These are phyloP conservation scores for Trypanosoma caninum DNA, from an alignment of 208 protist species.

Conservation along the genomic window DNA sequence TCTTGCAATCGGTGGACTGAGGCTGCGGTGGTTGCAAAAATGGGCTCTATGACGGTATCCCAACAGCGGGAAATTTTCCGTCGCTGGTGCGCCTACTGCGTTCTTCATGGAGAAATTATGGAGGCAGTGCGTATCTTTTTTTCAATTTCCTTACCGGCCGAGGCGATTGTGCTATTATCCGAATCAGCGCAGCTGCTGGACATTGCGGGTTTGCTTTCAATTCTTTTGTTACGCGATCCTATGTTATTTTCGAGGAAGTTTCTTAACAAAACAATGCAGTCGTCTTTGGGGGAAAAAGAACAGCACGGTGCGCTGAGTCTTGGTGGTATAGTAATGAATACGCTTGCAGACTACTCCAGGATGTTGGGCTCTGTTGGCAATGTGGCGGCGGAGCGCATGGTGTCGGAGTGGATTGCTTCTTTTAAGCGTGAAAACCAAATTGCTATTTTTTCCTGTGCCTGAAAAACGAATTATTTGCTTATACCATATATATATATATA, in stretches of 20 bases:
- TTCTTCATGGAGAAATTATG: slow-evolving; percentile 44
- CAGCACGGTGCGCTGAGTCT: slow-evolving; percentile 14
- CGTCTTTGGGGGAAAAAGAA: slow-evolving; percentile 15
- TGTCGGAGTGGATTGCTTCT: slow-evolving; percentile 37
- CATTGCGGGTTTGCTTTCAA: slow-evolving; percentile 60
- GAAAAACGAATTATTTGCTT: neutral
- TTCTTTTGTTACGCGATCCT: slow-evolving; percentile 39
- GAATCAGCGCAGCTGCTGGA: slow-evolving; percentile 57
- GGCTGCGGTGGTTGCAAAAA: slow-evolving; percentile 50
- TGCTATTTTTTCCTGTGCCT: neutral
- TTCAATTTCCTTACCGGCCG: slow-evolving; percentile 18
- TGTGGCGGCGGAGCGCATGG: slow-evolving; percentile 26
- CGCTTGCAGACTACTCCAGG: slow-evolving; percentile 50
- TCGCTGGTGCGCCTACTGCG: slow-evolving; percentile 61
- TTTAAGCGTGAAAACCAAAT: slow-evolving; percentile 33
- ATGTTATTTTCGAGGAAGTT: slow-evolving; percentile 8
- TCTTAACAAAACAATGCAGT: slow-evolving; percentile 10
- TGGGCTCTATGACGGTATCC: neutral
- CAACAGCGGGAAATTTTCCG: slow-evolving; percentile 25
- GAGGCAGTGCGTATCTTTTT: slow-evolving; percentile 47
- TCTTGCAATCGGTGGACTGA: slow-evolving; percentile 63
- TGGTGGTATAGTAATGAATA: slow-evolving; percentile 33
- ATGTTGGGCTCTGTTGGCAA: slow-evolving; percentile 66
- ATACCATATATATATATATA: neutral
- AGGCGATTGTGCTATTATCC: slow-evolving; percentile 45